Base-by-base conservation (phyloP, 257 asterid species). In the Ajuga chamaepitys region DNA sequence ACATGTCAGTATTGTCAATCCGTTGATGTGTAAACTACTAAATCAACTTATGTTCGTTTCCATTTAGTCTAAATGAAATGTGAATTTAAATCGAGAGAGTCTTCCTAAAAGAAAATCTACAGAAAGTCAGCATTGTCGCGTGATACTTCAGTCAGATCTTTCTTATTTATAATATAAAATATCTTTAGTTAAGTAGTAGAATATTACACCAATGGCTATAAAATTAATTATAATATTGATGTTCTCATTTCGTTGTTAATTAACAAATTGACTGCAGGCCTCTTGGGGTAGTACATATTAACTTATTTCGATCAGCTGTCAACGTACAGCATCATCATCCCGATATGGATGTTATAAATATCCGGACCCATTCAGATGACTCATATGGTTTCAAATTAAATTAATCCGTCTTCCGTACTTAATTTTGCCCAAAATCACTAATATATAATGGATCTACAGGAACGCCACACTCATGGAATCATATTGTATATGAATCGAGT, bases 201-300 rank as follows among this genome's bases (percentile, higher is more conserved):
- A 30, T 30, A 1, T 5, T 30, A 30, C 2, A 3, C 7, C 9
- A 13, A 32, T 28, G 41, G 1, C 3, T 6, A 28, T 30, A 5
- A 28, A 55, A 3, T 26, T 26, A 55, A 3, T 26, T 26, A 55
- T 55, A 42, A 44, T 17, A 30, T 34, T 35, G 57, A 5, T 10
- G 55, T 17, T 42, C 14, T 48, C 6, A 30, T 7, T n/a, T 26
- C 17, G 28, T 7, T 30, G 7, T 26, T 35, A 50, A 51, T 66
- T 18, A 41, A 67, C 34, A 55, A 44, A 30, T 41, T 67, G 30
- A 45, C 13, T 44, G 73, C 66, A 45, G 58, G 66, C 50, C 57
- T 13, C 16, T 9, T 17, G 14, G 37, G 45, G 0, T 16, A 17
- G 17, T 16, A n/a, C 7, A 13, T 54, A 67, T 10, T 18, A 37